Base-by-base conservation (phyloP, 2,329 filamentous ascomycete species). In the Lachnellula cervina region DNA sequence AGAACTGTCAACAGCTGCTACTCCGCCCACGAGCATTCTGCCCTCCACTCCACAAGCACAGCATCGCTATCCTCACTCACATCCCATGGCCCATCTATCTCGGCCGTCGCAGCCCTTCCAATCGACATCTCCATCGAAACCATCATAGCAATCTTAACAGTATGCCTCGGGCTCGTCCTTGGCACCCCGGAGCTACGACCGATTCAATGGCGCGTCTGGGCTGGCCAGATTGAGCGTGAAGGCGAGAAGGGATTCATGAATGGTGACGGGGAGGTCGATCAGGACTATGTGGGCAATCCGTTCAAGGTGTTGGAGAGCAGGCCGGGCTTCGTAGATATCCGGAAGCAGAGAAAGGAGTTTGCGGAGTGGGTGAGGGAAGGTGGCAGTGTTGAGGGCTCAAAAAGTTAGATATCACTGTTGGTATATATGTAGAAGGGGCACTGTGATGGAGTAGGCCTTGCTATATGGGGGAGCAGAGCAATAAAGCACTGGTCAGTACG, bases 11-110 rank as follows among this genome's bases (percentile, higher is more conserved):
- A 50, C 70, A 99, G 94, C 61, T 95, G 92, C 75, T 99, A 97
- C 75, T 99, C 94, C 51, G 91, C 92, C 47, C 89, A 96, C 73
- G 94, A 99, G 75, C 89, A 96, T 75, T 88, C 90, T 6, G 79
- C 85, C 21, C 81, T 96, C 49, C 83, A 86, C 64, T 81, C 86
- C 54, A 78, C 79, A 63, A 73, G 74, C 51, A 76, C 78, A 50
- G 76, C 77, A 35, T 72, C 77, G 52, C 70, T 76, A 44, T 74
- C 76, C 32, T 70, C 77, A 43, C 66, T 75, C 4, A 67, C 74
- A 25, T 71, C 78, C 4, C 72, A 76, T 32, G 66, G 73, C 19
- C 68, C 74, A 14, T 66, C 74, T 2, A 63, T 71, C 51, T 68
- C 73, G 55, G 61, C 70, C 61, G 56, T 71, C 52, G 59, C 66